phyloP scores from a whole-genome alignment of 495 filamentous ascomycete species.

The Hypoxylon rickii region DNA sequence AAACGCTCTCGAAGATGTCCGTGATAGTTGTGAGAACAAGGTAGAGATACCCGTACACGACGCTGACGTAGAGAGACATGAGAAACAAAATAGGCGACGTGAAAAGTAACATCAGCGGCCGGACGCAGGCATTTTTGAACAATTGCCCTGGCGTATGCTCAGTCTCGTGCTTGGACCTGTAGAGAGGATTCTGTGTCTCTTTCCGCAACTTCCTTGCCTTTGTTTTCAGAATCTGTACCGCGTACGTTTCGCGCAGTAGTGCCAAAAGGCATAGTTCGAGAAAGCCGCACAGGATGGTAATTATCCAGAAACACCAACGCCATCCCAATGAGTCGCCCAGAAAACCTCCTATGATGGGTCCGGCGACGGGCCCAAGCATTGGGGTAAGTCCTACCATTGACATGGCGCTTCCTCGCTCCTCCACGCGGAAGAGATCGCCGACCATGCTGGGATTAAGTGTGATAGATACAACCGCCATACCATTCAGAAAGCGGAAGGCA shows the following conservation, averaged over 20 bases:
- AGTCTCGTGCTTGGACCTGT: constrained; percentile 38
- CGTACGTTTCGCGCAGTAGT: constrained; percentile 63
- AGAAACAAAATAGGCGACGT: constrained; percentile 49
- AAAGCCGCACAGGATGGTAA: constrained; percentile 44
- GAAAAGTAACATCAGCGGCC: constrained; percentile 56
- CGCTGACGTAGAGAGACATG: constrained; percentile 44
- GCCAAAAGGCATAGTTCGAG: constrained; percentile 43
- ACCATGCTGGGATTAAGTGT: constrained; percentile 57
- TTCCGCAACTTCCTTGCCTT: constrained; percentile 56
- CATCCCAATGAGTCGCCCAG: constrained; percentile 53
- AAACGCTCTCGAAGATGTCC: constrained; percentile 43
- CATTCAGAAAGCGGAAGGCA: constrained; percentile 56
- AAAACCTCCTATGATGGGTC: constrained; percentile 60
- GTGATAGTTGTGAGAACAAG: constrained; percentile 55
- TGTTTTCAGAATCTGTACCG: constrained; percentile 57
- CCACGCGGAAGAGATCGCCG: constrained; percentile 50
- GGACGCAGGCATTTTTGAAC: constrained; percentile 42
- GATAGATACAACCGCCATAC: constrained; percentile 45
- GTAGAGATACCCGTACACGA: constrained; percentile 45
- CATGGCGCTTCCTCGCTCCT: constrained; percentile 53
- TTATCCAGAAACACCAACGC: constrained; percentile 51
- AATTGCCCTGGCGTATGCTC: constrained; percentile 35
- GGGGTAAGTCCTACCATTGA: constrained; percentile 36
- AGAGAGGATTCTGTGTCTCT: constrained; percentile 56
- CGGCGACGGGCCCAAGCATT: constrained; percentile 38